Conservation (phyloP, 2,329 filamentous ascomycete genomes). For the Sarocladiaceae sp. region DNA sequence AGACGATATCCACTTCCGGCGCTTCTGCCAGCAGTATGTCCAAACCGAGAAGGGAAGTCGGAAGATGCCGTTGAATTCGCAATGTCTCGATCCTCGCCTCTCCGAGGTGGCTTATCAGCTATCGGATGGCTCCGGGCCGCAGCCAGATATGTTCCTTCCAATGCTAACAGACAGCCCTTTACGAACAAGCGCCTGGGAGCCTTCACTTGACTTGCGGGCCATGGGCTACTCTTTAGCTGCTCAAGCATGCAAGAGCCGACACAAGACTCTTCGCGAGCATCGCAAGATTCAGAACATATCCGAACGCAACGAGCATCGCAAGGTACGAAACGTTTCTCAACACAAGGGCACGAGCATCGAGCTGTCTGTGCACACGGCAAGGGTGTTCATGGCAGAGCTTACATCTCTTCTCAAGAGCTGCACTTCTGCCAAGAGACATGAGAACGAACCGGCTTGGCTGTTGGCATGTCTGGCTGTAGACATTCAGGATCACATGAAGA, state of each 20-base stretch:
- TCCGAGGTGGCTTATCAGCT: constrained; percentile 34
- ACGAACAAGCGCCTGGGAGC: constrained; percentile 54
- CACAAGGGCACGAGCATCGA: constrained; percentile 24
- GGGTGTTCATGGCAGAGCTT: constrained; percentile 16
- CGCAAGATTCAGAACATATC: constrained; percentile 5
- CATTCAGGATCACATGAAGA: background rate
- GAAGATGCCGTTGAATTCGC: background rate
- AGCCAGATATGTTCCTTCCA: constrained; percentile 56
- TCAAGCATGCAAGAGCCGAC: background rate
- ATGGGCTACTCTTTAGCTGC: constrained; percentile 45
- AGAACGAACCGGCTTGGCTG: background rate
- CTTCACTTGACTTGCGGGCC: constrained; percentile 44
- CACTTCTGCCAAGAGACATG: background rate
- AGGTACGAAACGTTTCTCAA: constrained; percentile 5
- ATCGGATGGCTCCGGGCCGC: constrained; percentile 16
- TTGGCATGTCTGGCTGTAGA: constrained; percentile 3
- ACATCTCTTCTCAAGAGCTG: constrained; percentile 14
- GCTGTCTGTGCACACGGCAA: constrained; percentile 4
- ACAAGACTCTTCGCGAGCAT: background rate
- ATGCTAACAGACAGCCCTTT: constrained; percentile 54
- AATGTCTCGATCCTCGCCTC: constrained; percentile 30
- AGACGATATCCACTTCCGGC: constrained; percentile 1
- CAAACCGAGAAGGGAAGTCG: background rate
- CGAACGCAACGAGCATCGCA: constrained; percentile 5
- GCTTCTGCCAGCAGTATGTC: constrained; percentile 2